Percentiles rank a stretch among this genome's conserved stretches.
Evolutionary conservation across 2,329 filamentous ascomycete species (phyloP).

Genomic region (Sporothrix humicola): DNA sequence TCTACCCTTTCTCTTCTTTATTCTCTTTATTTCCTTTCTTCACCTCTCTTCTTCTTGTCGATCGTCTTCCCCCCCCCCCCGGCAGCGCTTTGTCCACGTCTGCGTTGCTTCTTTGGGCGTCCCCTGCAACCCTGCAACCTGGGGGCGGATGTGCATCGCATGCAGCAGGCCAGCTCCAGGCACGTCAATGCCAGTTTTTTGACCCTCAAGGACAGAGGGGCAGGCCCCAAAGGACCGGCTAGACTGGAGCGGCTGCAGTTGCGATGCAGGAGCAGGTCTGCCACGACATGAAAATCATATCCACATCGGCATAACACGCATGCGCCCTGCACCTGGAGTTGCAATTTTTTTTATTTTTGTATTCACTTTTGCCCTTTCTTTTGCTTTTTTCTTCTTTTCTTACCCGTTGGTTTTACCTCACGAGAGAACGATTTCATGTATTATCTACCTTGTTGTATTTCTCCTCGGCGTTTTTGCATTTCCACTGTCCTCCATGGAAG

Average conservation of each 20-base stretch:
- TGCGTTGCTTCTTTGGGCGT: neutral
- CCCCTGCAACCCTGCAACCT: neutral
- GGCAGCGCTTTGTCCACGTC: neutral
- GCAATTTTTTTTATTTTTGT: neutral
- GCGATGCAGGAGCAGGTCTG: conserved; percentile 6
- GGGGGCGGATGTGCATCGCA: conserved; percentile 1
- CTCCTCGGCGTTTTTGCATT: neutral
- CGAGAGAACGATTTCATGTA: conserved; percentile 11
- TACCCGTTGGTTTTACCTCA: neutral
- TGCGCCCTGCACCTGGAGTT: conserved; percentile 4
- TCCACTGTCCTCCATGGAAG: neutral
- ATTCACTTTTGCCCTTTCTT: too few species aligned
- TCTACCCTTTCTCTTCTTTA: neutral
- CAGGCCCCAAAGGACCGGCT: neutral
- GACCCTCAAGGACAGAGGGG: neutral
- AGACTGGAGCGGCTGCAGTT: neutral
- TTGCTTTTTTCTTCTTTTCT: neutral
- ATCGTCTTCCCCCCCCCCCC: conserved; percentile 5
- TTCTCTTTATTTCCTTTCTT: neutral
- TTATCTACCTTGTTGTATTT: neutral
- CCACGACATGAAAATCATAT: conserved; percentile 18
- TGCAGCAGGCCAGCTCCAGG: neutral
- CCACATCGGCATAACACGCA: conserved; percentile 3
- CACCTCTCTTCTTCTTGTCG: neutral
- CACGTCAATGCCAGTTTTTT: neutral